phyloP scores from a whole-genome alignment of 129 eudicot species.

The sunflower (Helianthus annuus) region DNA sequence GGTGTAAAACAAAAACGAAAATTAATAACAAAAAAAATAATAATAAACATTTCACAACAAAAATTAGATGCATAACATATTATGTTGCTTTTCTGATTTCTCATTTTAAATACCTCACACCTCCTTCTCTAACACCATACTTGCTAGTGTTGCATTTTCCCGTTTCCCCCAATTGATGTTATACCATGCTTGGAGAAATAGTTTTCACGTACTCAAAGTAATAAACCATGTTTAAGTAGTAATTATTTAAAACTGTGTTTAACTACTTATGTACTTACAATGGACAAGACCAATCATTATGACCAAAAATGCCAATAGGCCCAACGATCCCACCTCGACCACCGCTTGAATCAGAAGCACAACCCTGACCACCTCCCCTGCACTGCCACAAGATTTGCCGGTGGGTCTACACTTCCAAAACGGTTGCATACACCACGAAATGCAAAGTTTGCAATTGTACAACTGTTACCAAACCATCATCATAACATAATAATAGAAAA shows the following conservation, averaged over 20 bases:
- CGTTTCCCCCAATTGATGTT: slow-evolving; percentile 99
- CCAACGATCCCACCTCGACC: slow-evolving; percentile 65
- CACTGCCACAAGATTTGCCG: slow-evolving; percentile 86
- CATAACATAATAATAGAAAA: slow-evolving; percentile 12
- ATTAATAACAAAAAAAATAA: neutral
- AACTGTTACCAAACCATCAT: slow-evolving; percentile 54
- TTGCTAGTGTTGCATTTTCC: slow-evolving; percentile 94
- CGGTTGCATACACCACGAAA: slow-evolving; percentile 99
- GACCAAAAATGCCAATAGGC: slow-evolving; percentile 95
- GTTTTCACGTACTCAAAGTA: neutral
- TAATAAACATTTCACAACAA: too few relatives aligned
- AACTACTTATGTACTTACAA: slow-evolving; percentile 58
- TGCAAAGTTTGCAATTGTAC: slow-evolving; percentile 92
- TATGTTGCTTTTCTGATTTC: neutral
- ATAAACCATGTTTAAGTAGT: neutral
- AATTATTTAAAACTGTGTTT: neutral
- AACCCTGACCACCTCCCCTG: slow-evolving; percentile 72
- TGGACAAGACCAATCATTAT: slow-evolving; percentile 97
- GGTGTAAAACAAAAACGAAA: neutral
- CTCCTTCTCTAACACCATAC: slow-evolving; percentile 90
- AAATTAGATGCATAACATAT: too few relatives aligned
- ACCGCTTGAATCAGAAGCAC: slow-evolving; percentile 62
- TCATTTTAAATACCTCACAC: slow-evolving; percentile 64
- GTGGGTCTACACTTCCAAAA: slow-evolving; percentile 96
- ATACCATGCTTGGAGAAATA: slow-evolving; percentile 66